Evolutionary conservation across 1,139 yeast genomes (phyloP).

Genomic region (Sugiyamaella japonica): DNA sequence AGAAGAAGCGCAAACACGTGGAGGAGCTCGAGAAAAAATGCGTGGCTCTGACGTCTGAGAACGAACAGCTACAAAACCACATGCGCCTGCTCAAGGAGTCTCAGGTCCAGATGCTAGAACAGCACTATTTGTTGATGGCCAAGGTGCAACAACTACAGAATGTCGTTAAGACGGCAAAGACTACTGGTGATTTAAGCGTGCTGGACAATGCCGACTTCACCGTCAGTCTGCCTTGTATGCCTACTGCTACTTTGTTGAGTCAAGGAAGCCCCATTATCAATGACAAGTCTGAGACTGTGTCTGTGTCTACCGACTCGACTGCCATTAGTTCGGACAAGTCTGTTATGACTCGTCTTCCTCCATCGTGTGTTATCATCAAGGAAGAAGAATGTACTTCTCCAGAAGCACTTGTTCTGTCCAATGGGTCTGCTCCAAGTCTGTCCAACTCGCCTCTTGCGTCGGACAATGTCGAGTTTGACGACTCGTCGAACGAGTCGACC

Average conservation of each 20-base stretch:
- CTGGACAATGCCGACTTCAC: constrained; percentile 28
- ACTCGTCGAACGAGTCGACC: constrained; percentile 7
- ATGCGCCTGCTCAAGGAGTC: constrained; percentile 31
- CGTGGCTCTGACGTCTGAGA: constrained; percentile 35
- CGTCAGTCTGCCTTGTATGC: constrained; percentile 9
- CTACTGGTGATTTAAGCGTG: constrained; percentile 35
- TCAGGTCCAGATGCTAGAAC: constrained; percentile 32
- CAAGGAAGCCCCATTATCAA: neutral
- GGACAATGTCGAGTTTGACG: constrained; percentile 12
- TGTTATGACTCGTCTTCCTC: neutral
- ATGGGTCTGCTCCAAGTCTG: constrained; percentile 31
- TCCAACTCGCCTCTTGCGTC: constrained; percentile 31
- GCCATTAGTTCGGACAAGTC: too few relatives aligned
- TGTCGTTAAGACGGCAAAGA: constrained; percentile 34
- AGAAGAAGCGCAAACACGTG: constrained; percentile 90
- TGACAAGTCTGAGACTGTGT: neutral
- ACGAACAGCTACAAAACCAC: constrained; percentile 32
- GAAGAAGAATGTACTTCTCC: constrained; percentile 31
- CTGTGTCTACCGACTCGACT: neutral
- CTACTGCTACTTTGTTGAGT: constrained; percentile 3
- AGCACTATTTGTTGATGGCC: constrained; percentile 31
- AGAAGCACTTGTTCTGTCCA: constrained; percentile 30
- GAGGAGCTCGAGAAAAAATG: constrained; percentile 69
- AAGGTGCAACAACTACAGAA: constrained; percentile 35
- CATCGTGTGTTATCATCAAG: neutral